Evolutionary conservation across 192 early-diverging fungal genomes (phyloP).

Genomic region (Entomortierella chlamydospora): DNA sequence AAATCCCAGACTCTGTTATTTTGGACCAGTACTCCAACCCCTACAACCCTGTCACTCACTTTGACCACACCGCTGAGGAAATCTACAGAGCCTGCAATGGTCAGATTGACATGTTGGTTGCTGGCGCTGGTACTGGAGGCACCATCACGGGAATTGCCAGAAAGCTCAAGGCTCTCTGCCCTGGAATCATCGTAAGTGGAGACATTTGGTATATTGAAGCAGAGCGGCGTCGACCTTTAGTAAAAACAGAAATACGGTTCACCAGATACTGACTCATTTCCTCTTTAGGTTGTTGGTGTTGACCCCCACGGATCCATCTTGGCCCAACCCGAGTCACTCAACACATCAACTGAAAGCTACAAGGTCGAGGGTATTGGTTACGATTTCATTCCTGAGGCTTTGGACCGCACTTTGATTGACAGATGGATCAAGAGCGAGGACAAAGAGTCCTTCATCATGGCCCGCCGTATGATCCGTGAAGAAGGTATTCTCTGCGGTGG

Average conservation of each 20-base stretch:
- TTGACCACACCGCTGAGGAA: slow-evolving; percentile 92
- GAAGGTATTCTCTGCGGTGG: slow-evolving; percentile 98
- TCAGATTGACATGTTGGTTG: slow-evolving; percentile 96
- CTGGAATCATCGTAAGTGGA: slow-evolving; percentile 66
- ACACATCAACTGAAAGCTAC: slow-evolving; percentile 65
- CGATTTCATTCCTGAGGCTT: slow-evolving; percentile 96
- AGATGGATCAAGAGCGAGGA: slow-evolving; percentile 98
- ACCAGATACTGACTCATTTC: background rate
- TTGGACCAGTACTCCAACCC: slow-evolving; percentile 97
- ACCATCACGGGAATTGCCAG: slow-evolving; percentile 95
- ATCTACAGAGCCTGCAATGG: slow-evolving; percentile 84
- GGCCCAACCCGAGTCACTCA: slow-evolving; percentile 77
- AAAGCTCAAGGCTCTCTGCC: slow-evolving; percentile 95
- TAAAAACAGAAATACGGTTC: too few species aligned
- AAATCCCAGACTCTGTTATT: slow-evolving; percentile 97
- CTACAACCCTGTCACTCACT: slow-evolving; percentile 99
- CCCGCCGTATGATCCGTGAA: slow-evolving; percentile 94
- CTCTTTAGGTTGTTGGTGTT: slow-evolving; percentile 83
- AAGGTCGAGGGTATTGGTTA: slow-evolving; percentile 99
- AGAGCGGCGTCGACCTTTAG: too few species aligned
- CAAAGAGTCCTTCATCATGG: slow-evolving; percentile 95
- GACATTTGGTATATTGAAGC: too few species aligned
- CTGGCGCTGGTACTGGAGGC: slow-evolving; percentile 96
- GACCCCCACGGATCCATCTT: slow-evolving; percentile 97
- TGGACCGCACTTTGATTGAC: slow-evolving; percentile 89